phyloP scores from a whole-genome alignment of 805 yeast genomes.

The Candida namnaoensis region DNA sequence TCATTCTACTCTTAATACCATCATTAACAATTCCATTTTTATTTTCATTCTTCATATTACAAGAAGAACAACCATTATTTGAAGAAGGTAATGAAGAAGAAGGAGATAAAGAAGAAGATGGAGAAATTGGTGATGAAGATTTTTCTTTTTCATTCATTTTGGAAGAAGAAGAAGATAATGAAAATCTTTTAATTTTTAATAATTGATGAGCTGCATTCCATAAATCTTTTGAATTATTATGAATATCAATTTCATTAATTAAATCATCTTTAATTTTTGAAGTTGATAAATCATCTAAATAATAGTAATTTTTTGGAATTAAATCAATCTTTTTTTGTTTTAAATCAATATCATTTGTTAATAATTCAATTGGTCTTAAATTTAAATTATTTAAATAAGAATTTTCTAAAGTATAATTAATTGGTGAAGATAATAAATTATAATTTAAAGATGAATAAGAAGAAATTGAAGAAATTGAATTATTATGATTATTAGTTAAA shows the following conservation, averaged over 20 bases:
- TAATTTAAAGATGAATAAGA: too few species aligned
- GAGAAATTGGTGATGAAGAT: too few species aligned
- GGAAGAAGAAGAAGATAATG: constrained; percentile 1
- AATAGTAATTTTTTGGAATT: constrained; percentile 12
- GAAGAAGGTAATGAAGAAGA: neutral
- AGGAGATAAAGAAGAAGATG: neutral
- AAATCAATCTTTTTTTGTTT: too few species aligned
- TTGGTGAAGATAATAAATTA: too few species aligned
- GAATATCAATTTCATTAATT: constrained; percentile 4
- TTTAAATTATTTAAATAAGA: too few species aligned
- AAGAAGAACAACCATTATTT: too few species aligned
- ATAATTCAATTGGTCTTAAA: neutral
- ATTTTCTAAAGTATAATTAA: too few species aligned
- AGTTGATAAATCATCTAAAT: too few species aligned
- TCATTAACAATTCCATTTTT: neutral
- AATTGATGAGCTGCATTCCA: constrained; percentile 18
- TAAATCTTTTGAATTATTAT: neutral
- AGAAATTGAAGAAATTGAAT: too few species aligned
- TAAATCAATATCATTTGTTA: neutral
- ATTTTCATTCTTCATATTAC: too few species aligned
- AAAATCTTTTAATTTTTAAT: constrained; percentile 5
- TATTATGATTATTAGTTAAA: too few species aligned
- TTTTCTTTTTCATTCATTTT: too few species aligned
- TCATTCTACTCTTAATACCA: constrained; percentile 8
- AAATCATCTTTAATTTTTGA: neutral